Base-by-base conservation (phyloP, 2,329 filamentous ascomycete genomes). In the Onygenales sp. region DNA sequence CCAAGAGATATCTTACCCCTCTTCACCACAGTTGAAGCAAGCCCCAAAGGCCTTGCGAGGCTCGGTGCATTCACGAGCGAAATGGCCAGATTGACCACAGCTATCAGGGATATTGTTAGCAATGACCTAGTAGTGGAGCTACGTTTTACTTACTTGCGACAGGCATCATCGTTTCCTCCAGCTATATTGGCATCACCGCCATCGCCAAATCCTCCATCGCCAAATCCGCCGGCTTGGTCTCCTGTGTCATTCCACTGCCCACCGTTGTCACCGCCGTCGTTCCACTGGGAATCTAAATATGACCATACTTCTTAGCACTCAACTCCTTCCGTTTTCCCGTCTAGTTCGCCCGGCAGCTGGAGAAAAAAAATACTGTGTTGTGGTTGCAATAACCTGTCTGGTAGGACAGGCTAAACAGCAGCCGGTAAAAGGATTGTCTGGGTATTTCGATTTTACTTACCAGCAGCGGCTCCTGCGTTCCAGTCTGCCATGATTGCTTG, bases 1-100 rank as follows among this genome's bases (percentile, higher is more conserved):
- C 13, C 17, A 32, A 32, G 13, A 43, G 10, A 44, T 47, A 3
- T 55, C 58, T 59, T 63, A 71, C 71, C 73, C 70, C 61, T 70
- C 65, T 63, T 75, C 61, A 43, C 69, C 69, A 57, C 72, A 75
- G 55, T 76, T 76, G 66, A 73, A 75, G 60, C 73, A 76, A 14
- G 63, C 67, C 50, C 66, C 68, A 14, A 48, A 46, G n/a, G 58
- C 61, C 60, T 71, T 70, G 42, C 63, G 66, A 57, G 67, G 68
- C 46, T 73, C 69, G 2, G 73, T 67, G 53, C 75, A 77, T 13
- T 76, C 70, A 14, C 69, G 68, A 38, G 66, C 65, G 53, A 71
- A 71, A 56, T 73, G 70, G 35, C 64, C 67, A 47, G 62, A 55
- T 13, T 60, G 57, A 52, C 69, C 68, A 55, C 69, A 73, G 53